Percentiles rank a stretch among this genome's conserved stretches.
These are phyloP conservation scores for Hanseniaspora thailandica DNA, from an alignment of 805 yeast genomes.

Conservation along the genomic window DNA sequence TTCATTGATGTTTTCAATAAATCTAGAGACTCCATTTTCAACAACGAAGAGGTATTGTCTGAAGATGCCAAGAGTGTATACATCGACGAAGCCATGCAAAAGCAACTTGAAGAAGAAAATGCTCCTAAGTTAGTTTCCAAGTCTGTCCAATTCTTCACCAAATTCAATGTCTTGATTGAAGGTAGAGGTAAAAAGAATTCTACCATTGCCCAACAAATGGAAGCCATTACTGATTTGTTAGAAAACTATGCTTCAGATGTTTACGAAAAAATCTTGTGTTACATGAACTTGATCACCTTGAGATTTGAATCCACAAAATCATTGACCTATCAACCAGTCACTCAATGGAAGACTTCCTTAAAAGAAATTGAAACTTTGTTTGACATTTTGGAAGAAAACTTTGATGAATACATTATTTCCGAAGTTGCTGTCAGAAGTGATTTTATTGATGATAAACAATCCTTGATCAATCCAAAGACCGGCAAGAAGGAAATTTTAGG, in stretches of 20 bases:
- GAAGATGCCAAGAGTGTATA: conserved; percentile 27
- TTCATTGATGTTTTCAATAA: conserved; percentile 46
- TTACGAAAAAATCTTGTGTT: conserved; percentile 67
- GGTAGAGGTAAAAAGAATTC: conserved; percentile 92
- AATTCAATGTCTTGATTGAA: conserved; percentile 65
- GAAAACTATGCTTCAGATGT: conserved; percentile 39
- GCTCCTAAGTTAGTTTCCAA: conserved; percentile 16
- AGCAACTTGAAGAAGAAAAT: conserved; percentile 21
- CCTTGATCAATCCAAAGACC: conserved; percentile 41
- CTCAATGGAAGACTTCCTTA: conserved; percentile 66
- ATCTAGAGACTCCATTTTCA: conserved; percentile 64
- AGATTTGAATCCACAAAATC: conserved; percentile 70
- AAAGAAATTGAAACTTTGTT: conserved; percentile 52
- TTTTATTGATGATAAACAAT: conserved; percentile 64
- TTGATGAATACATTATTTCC: conserved; percentile 48
- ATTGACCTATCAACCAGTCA: conserved; percentile 61
- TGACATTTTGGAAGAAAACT: conserved; percentile 53
- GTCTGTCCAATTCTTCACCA: conserved; percentile 45
- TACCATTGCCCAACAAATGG: conserved; percentile 68
- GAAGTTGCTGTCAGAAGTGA: conserved; percentile 64
- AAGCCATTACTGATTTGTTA: conserved; percentile 51
- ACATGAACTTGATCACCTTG: conserved; percentile 72
- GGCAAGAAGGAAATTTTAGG: conserved; percentile 74
- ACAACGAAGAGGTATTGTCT: conserved; percentile 29
- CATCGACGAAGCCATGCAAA: conserved; percentile 22